These are phyloP conservation scores for Spergularia marina DNA, from an alignment of 148 eudicot genomes.

Conservation along the genomic window DNA sequence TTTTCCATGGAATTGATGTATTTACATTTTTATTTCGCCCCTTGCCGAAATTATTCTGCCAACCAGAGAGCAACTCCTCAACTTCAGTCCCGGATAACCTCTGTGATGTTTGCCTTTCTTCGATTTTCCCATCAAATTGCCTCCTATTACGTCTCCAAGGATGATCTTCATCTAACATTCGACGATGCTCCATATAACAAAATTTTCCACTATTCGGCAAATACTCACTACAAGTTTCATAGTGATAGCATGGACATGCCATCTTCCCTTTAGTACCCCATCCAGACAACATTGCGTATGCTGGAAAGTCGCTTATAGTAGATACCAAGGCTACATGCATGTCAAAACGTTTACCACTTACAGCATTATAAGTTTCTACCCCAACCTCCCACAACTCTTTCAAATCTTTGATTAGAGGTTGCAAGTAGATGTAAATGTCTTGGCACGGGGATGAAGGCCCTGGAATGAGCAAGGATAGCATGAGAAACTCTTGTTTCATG, in stretches of 20 bases:
- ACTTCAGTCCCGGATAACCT: background rate
- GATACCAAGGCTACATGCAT: constrained; percentile 9
- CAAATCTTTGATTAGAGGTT: constrained; percentile 7
- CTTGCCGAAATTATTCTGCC: background rate
- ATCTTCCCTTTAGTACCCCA: constrained; percentile 5
- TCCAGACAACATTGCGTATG: constrained; percentile 4
- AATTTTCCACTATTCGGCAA: background rate
- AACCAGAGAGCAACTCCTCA: background rate
- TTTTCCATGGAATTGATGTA: background rate
- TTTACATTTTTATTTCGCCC: background rate
- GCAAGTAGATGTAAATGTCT: background rate
- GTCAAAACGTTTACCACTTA: background rate
- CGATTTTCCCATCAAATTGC: background rate
- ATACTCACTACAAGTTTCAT: background rate
- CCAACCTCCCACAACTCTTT: background rate
- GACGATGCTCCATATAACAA: background rate
- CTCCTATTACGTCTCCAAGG: background rate
- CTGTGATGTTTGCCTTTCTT: background rate
- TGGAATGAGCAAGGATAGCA: background rate
- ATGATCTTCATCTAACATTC: background rate
- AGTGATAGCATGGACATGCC: background rate
- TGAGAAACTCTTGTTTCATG: background rate
- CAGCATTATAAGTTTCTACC: no score
- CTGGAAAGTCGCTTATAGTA: constrained; percentile 13
- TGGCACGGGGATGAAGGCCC: background rate